Evolutionary conservation across 139 green algal species (phyloP).

Genomic region (Axilococcus clingmanii): DNA sequence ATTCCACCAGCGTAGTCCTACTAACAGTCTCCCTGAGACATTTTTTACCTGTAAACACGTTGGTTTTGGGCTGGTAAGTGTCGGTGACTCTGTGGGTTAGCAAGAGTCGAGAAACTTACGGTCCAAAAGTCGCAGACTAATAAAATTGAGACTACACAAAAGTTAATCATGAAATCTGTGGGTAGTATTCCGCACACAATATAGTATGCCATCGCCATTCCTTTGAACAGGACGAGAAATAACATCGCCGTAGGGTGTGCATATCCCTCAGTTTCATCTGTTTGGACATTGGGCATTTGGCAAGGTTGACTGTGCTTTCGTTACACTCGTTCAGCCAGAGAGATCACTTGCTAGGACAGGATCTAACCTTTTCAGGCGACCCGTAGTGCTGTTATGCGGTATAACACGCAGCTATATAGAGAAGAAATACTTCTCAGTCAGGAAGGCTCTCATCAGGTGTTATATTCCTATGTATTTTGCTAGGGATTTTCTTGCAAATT

Average conservation of each 20-base stretch:
- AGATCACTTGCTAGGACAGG: too few relatives aligned
- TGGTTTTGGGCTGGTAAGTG: too few relatives aligned
- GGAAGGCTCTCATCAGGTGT: too few relatives aligned
- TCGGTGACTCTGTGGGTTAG: too few relatives aligned
- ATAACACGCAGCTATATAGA: too few relatives aligned
- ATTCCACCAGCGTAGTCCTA: constrained; percentile 95
- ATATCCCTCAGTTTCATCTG: constrained; percentile 10
- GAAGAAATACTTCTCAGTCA: too few relatives aligned
- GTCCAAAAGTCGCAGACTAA: constrained; percentile 87
- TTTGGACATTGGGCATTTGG: neutral
- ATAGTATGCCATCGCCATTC: constrained; percentile 15
- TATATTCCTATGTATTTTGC: too few relatives aligned
- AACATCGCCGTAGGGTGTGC: constrained; percentile 32
- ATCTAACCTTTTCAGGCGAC: too few relatives aligned
- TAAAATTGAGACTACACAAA: constrained; percentile 69
- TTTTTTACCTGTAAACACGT: constrained; percentile 73
- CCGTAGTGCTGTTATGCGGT: too few relatives aligned
- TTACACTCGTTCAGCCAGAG: too few relatives aligned
- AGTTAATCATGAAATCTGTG: constrained; percentile 72
- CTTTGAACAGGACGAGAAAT: constrained; percentile 46
- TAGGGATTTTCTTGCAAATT: too few relatives aligned
- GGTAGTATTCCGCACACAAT: constrained; percentile 39
- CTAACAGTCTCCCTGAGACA: constrained; percentile 79
- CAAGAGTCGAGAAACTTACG: constrained; percentile 43
- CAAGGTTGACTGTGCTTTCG: too few relatives aligned